Evolutionary conservation across 257 asterid species (phyloP).

Genomic region (Solanum sejunctum): DNA sequence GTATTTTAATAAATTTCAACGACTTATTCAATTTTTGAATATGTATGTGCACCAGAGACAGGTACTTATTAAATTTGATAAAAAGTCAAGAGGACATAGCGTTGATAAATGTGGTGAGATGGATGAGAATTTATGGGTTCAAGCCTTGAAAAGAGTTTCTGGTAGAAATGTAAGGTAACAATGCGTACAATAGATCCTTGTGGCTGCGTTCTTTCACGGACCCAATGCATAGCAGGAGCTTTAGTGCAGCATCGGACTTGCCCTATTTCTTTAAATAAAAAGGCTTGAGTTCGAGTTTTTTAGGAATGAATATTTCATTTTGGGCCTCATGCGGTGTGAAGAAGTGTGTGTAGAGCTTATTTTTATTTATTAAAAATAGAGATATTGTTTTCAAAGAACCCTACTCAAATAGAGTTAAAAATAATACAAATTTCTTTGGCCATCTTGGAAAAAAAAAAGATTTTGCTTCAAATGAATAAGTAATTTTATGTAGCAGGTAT

Average conservation of each 20-base stretch:
- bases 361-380: background rate
- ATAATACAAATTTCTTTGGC: background rate
- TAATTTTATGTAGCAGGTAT: background rate
- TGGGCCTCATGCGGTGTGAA: too few species aligned
- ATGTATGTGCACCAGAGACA: background rate
- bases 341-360: background rate
- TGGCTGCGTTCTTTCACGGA: too few species aligned
- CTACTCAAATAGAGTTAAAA: background rate
- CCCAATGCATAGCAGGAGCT: too few species aligned
- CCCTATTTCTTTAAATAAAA: too few species aligned
- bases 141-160: too few species aligned
- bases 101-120: background rate
- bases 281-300: too few species aligned
- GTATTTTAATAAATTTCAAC: background rate
- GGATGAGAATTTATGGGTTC: too few species aligned
- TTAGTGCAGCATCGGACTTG: too few species aligned
- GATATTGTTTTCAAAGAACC: accelerated
- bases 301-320: too few species aligned
- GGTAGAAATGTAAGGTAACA: too few species aligned
- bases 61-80: background rate
- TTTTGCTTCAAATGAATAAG: background rate
- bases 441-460: background rate
- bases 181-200: too few species aligned
- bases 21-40: background rate
- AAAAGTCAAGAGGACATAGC: background rate